These are phyloP conservation scores for Nyssa sinensis DNA, from an alignment of 148 eudicot species.

Conservation along the genomic window DNA sequence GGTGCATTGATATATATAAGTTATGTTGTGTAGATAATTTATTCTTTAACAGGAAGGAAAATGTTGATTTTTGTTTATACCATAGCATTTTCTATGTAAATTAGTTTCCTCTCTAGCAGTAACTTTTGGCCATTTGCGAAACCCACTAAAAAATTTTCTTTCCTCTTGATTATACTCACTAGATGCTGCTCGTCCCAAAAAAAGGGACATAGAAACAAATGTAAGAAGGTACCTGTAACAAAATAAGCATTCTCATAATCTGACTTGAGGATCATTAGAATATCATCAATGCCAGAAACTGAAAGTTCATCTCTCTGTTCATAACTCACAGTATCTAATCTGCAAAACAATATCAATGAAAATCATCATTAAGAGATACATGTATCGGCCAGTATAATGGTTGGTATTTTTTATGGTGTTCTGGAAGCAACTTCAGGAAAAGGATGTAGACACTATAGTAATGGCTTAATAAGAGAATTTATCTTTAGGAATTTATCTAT, in stretches of 20 bases:
- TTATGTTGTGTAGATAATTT: too few relatives aligned
- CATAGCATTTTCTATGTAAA: background rate
- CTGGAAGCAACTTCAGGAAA: background rate
- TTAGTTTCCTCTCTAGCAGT: background rate
- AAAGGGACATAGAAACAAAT: background rate
- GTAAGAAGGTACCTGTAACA: constrained; percentile 64
- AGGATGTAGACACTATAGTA: background rate
- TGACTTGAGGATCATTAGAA: constrained; percentile 46
- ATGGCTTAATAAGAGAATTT: constrained; percentile 7
- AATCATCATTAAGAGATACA: background rate
- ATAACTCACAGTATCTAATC: constrained; percentile 29
- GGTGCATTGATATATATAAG: too few relatives aligned
- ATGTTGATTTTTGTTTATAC: background rate
- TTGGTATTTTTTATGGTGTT: background rate
- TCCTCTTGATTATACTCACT: background rate
- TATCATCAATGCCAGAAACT: constrained; percentile 60
- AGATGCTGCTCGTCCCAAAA: background rate
- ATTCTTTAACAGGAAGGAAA: too few relatives aligned
- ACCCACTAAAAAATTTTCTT: background rate
- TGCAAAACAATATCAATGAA: constrained; percentile 18
- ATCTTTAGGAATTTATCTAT: background rate
- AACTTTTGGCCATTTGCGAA: background rate
- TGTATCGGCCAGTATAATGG: background rate
- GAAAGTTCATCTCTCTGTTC: constrained; percentile 30
- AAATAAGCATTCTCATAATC: constrained; percentile 85